Percentiles rank a stretch among this genome's conserved stretches.
Conservation (phyloP, 2,329 filamentous ascomycete genomes). For the Parafenestella ontariensis region DNA sequence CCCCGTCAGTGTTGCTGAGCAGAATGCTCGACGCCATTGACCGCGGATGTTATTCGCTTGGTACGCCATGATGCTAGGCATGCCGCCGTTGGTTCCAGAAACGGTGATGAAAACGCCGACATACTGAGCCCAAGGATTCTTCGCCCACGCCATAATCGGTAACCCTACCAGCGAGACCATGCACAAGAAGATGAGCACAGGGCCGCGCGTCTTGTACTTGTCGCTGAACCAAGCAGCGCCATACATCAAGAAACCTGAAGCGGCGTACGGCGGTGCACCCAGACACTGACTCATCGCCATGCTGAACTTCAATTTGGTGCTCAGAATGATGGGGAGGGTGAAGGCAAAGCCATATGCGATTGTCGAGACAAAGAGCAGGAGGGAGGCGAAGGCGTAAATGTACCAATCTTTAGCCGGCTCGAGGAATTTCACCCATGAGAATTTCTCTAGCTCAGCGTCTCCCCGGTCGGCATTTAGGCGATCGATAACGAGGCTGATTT, state of each 20-base stretch:
- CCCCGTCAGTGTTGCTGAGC: slow-evolving; percentile 27
- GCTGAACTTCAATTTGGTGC: slow-evolving; percentile 30
- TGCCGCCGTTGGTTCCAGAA: slow-evolving; percentile 27
- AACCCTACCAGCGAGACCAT: slow-evolving; percentile 30
- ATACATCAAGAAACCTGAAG: slow-evolving; percentile 35
- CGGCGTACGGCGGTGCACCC: slow-evolving; percentile 34
- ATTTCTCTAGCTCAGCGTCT: slow-evolving; percentile 23
- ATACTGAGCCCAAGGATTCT: slow-evolving; percentile 31
- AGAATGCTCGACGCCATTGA: slow-evolving; percentile 31
- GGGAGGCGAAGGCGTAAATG: slow-evolving; percentile 31
- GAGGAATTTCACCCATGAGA: slow-evolving; percentile 30
- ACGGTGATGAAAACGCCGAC: slow-evolving; percentile 33
- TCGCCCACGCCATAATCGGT: slow-evolving; percentile 35
- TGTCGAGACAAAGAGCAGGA: slow-evolving; percentile 29
- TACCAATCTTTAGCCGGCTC: slow-evolving; percentile 32
- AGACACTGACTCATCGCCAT: slow-evolving; percentile 33
- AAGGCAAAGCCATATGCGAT: slow-evolving; percentile 33
- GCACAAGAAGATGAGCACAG: slow-evolving; percentile 28
- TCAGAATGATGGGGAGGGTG: slow-evolving; percentile 32
- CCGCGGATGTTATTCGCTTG: slow-evolving; percentile 32
- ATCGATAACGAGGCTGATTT: slow-evolving; percentile 28
- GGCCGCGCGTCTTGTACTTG: slow-evolving; percentile 32
- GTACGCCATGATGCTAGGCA: slow-evolving; percentile 32
- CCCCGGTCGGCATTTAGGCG: slow-evolving; percentile 30
- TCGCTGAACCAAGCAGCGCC: slow-evolving; percentile 31